These are phyloP conservation scores for Delitschia confertaspora DNA, from an alignment of 495 filamentous ascomycete genomes.

Conservation along the genomic window DNA sequence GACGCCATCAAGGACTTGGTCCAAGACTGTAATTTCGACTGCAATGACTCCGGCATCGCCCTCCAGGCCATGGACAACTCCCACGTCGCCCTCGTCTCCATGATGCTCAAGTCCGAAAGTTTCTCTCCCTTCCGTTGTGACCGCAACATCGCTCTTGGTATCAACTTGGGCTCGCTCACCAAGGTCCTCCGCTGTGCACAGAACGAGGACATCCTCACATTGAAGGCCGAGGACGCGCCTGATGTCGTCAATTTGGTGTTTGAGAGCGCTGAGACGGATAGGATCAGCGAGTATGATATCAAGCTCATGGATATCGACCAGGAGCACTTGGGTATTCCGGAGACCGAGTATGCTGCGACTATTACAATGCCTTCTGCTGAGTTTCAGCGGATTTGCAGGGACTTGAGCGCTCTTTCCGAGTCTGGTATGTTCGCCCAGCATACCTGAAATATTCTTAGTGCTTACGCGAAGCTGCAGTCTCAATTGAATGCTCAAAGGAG, in stretches of 20 bases:
- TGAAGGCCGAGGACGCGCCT: conserved; percentile 95
- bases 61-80: conserved; percentile 99
- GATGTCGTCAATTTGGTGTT: conserved; percentile 94
- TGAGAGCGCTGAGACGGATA: conserved; percentile 80
- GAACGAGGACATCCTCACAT: conserved; percentile 87
- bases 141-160: conserved; percentile 94
- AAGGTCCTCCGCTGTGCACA: conserved; percentile 94
- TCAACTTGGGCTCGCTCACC: conserved; percentile 91
- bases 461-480: conserved; percentile 51
- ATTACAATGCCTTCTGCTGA: conserved; percentile 81
- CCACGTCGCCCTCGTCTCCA: conserved; percentile 96
- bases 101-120: conserved; percentile 91
- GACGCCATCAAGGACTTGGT: conserved; percentile 99
- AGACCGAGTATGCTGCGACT: conserved; percentile 92
- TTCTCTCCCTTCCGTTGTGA: conserved; percentile 98
- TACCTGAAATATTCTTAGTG: no score
- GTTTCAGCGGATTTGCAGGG: conserved; percentile 90
- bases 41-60: conserved; percentile 98
- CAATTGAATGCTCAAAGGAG: conserved; percentile 94
- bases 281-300: conserved; percentile 96
- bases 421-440: conserved; percentile 55
- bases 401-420: conserved; percentile 84
- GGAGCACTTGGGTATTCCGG: conserved; percentile 96
- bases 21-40: conserved; percentile 99
- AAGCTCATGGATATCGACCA: conserved; percentile 99